Base-by-base conservation (phyloP, 2,329 filamentous ascomycete species). In the Fusarium verticillioides region DNA sequence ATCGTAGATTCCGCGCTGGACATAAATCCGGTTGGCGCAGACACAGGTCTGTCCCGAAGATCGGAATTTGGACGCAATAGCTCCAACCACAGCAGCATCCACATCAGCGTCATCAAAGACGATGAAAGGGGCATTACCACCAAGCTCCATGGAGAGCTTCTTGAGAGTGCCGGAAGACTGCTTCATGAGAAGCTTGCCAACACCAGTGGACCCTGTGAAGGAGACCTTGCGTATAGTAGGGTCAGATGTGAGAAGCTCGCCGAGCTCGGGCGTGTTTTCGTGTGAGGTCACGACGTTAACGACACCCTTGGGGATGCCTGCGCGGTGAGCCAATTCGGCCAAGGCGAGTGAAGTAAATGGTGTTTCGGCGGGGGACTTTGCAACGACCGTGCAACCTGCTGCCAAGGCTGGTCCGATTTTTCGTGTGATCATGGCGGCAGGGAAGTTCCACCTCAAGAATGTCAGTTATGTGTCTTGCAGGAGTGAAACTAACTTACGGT, bases 11-110 rank as follows among this genome's bases (percentile, higher is more conserved):
- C 90, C 92, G 40, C 87, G 85, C 81, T 97, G 94, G 13, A 97
- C 88, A 81, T 93, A 96, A 73, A 97, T 89, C 36, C 94, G 88
- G 85, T 97, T 97, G 32, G 93, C 93, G 78, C 93, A 95, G 28
- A 98, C 95, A 82, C 96, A 99, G 0, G 96, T 98, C 86, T 99
- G 96, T 40, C 96, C 96, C 1, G 94, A 97, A 42, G 92, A 94
- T 61, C 96, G 93, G 90, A 98, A 98, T 83, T 98, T 99, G 78
- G 90, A 95, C 30, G 91, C 85, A 60, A 98, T 89, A 53, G 95
- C 95, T 32, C 95, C 96, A 0, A 90, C 85, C 2, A 98, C 94
- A 5, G 96, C 96, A 9, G 86, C 85, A 66, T 98, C 95, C 26
- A 98, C 84, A 79, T 98, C 94, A 26, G 96, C 94, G 79, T 98